A percentile compares a stretch with the other conserved stretches of the same genome.
phyloP scores from a whole-genome alignment of 1,139 yeast species.

The Martiniozyma asiatica region DNA sequence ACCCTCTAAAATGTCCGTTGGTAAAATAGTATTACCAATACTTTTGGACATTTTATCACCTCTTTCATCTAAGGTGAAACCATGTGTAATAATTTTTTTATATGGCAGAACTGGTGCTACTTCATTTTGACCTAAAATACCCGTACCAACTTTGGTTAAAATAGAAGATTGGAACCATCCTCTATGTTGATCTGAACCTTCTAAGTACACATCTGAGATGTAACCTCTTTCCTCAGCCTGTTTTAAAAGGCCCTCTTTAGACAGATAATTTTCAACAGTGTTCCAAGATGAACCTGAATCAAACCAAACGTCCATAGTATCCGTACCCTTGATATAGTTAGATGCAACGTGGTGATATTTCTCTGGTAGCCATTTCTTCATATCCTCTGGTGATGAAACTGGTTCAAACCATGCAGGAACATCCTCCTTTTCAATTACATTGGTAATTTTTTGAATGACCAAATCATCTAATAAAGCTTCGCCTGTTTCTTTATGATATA shows the following conservation, averaged over 20 bases:
- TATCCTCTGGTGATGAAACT: conserved; percentile 13
- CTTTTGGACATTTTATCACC: conserved; percentile 93
- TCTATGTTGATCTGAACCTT: conserved; percentile 95
- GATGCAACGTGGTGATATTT: conserved; percentile 25
- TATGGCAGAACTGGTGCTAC: conserved; percentile 53
- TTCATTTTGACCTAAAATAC: conserved; percentile 22
- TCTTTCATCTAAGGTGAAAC: conserved; percentile 77
- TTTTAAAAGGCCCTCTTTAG: conserved; percentile 17
- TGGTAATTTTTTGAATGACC: conserved; percentile 42
- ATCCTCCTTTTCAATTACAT: conserved; percentile 40
- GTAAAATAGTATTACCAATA: conserved; percentile 69
- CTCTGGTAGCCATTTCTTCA: conserved; percentile 64
- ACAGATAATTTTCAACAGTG: conserved; percentile 34
- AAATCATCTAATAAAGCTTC: conserved; percentile 44
- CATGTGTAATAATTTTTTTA: conserved; percentile 74
- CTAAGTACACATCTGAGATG: conserved; percentile 71
- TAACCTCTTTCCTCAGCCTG: conserved; percentile 25
- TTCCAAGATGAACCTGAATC: conserved; percentile 96
- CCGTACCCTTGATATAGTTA: conserved; percentile 52
- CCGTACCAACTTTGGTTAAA: conserved; percentile 54
- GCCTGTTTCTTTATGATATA: conserved; percentile 48
- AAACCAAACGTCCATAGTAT: conserved; percentile 98
- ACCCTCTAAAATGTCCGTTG: conserved; percentile 58
- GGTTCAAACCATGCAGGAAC: conserved; percentile 72
- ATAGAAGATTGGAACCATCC: conserved; percentile 98